Percentiles rank a stretch among this genome's conserved stretches.
Conservation (phyloP, 495 filamentous ascomycete species). For the Letharia columbiana region DNA sequence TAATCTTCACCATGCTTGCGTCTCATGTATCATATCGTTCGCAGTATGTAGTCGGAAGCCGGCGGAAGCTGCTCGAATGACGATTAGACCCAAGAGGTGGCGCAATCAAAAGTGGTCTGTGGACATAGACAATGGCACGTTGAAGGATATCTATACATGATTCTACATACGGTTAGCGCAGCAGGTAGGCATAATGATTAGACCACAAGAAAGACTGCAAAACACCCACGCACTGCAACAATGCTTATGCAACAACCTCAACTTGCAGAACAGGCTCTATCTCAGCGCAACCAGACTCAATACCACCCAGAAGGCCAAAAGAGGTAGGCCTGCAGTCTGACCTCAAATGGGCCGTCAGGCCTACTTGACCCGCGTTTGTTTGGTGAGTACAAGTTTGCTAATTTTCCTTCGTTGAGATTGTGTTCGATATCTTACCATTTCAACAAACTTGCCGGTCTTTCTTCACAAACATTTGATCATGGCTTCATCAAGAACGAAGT, state of each 20-base stretch:
- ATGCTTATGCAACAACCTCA: neutral
- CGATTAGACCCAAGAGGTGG: neutral
- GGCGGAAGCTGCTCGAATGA: neutral
- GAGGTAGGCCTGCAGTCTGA: no score
- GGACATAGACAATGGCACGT: neutral
- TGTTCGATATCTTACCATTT: neutral
- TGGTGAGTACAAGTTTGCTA: constrained; percentile 36
- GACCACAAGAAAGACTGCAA: neutral
- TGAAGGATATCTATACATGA: no score
- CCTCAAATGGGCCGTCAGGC: constrained; percentile 42
- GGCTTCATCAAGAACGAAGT: neutral
- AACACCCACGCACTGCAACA: neutral
- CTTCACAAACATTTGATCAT: neutral
- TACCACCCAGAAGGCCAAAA: neutral
- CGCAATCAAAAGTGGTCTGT: neutral
- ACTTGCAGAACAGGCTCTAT: neutral
- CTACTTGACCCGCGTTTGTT: constrained; percentile 44
- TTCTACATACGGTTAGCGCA: neutral
- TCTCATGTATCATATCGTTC: neutral
- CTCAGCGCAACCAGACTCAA: neutral
- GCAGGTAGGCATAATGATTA: neutral
- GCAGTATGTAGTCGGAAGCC: neutral
- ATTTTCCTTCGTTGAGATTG: neutral
- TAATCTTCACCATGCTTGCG: neutral
- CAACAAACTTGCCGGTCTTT: neutral